Conservation (phyloP, 1,284 basidiomycete genomes). For the Pholiota adiposa region DNA sequence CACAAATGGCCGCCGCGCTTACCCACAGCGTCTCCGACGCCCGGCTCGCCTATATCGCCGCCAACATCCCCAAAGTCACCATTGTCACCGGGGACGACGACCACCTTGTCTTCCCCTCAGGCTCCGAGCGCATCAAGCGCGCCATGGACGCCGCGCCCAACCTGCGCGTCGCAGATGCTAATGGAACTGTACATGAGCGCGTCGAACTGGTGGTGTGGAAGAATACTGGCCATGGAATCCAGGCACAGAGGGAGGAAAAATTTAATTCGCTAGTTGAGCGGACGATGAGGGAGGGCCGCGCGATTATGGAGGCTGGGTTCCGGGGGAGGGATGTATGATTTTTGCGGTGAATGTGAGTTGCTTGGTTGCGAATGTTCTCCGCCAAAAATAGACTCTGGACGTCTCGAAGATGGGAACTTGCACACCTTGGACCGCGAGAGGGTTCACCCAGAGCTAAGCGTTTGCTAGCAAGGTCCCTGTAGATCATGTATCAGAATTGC, state of each 20-base stretch:
- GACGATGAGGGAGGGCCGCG: constrained; percentile 57
- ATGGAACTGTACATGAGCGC: constrained; percentile 53
- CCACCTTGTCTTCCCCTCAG: constrained; percentile 60
- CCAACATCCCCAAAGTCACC: constrained; percentile 55
- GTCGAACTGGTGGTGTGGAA: constrained; percentile 66
- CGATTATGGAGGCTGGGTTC: constrained; percentile 26
- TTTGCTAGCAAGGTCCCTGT: too few relatives aligned
- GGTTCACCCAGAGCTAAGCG: too few relatives aligned
- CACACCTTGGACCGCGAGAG: too few relatives aligned
- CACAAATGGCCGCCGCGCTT: constrained; percentile 76
- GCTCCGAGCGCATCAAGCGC: constrained; percentile 63
- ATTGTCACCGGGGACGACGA: constrained; percentile 83
- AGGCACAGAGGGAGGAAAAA: constrained; percentile 52
- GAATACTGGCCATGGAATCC: constrained; percentile 71
- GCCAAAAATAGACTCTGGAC: too few relatives aligned
- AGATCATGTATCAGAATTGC: too few relatives aligned
- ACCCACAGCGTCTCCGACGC: constrained; percentile 69
- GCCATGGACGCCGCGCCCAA: constrained; percentile 63
- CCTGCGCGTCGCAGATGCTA: too few relatives aligned
- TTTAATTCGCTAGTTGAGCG: constrained; percentile 66
- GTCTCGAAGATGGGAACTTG: too few relatives aligned
- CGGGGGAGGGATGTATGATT: constrained; percentile 9
- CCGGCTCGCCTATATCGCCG: constrained; percentile 59
- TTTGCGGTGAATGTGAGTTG: background rate
- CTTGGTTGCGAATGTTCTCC: too few relatives aligned